Evolutionary conservation across 306 rosid species (phyloP).

Genomic region (Cucurbita pepo): DNA sequence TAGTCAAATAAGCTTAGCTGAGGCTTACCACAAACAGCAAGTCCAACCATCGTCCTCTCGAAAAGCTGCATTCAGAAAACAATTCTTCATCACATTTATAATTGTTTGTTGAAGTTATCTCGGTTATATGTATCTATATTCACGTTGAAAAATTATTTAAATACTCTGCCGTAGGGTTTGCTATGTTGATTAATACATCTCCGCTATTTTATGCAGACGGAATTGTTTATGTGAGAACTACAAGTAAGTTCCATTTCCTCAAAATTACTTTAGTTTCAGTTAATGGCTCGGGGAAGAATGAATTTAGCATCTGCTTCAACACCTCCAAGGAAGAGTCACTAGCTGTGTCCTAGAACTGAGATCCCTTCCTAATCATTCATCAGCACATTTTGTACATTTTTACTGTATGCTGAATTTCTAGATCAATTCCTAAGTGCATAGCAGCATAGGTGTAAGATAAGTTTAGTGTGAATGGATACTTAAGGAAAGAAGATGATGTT

Average conservation of each 20-base stretch:
- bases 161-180: neutral
- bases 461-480: neutral
- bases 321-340: neutral
- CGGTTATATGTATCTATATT: neutral
- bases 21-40: neutral
- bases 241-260: constrained; percentile 39
- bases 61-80: neutral
- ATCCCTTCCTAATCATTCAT: neutral
- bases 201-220: constrained; percentile 43
- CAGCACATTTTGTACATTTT: neutral
- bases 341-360: neutral
- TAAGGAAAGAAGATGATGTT: neutral
- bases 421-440: neutral
- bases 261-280: neutral
- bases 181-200: neutral
- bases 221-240: constrained; percentile 54
- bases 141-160: neutral
- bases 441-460: neutral
- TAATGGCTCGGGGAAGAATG: neutral
- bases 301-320: neutral
- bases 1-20: neutral
- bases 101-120: neutral
- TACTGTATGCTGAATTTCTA: neutral
- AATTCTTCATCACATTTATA: neutral
- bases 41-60: neutral